Conservation (phyloP, 176 grass and related monocot species). For the Phoenix roebelenii region DNA sequence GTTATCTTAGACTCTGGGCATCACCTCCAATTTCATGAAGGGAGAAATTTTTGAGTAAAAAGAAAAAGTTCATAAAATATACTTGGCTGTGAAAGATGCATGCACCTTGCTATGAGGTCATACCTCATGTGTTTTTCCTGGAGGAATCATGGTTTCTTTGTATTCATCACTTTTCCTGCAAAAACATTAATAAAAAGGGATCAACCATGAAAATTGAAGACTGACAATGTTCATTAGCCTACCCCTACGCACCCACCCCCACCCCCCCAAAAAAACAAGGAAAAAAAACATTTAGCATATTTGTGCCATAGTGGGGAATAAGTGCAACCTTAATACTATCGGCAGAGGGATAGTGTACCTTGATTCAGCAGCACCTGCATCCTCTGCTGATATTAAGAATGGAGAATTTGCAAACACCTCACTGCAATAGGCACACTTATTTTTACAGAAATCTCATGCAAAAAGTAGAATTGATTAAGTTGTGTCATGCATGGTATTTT, state of each 20-base stretch:
- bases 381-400: slow-evolving; percentile 95
- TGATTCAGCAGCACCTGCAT: slow-evolving; percentile 57
- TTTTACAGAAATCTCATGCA: neutral
- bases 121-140: slow-evolving; percentile 97
- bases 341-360: slow-evolving; percentile 32
- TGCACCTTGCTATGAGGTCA: slow-evolving; percentile 3
- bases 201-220: no score
- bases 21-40: neutral
- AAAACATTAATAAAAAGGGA: slow-evolving; percentile 15
- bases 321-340: no score
- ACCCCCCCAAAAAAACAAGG: no score
- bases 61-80: no score
- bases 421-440: slow-evolving; percentile 34
- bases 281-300: no score
- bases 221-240: no score
- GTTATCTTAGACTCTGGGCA: no score
- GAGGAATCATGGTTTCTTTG: slow-evolving; percentile 72
- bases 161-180: slow-evolving; percentile 68
- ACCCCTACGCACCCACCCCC: no score
- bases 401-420: slow-evolving; percentile 91
- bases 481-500: neutral
- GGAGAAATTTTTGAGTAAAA: neutral
- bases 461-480: neutral
- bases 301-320: no score
- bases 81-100: no score